Evolutionary conservation across 1,284 basidiomycete species (phyloP), one percentile per base, ranked within the genome.

Genomic region (Singerocomus inundabilis): DNA sequence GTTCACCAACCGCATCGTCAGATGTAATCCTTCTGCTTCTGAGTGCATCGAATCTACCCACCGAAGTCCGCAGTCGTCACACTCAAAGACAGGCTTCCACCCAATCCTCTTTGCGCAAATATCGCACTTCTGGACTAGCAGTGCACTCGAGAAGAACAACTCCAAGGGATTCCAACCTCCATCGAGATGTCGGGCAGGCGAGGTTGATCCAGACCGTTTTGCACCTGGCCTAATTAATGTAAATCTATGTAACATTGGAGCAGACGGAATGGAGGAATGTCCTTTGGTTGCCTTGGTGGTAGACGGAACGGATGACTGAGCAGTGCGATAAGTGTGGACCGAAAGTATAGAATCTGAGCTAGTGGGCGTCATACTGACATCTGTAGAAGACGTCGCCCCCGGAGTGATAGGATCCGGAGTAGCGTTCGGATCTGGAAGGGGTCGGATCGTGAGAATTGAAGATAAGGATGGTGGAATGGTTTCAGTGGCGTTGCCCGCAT

Each of bases 51-150:
- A 56, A 53, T 49, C 46, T 40, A 58, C 53, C 45, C 45, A 59
- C 49, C 46, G 58, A 52, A 59, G 54, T 51, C 52, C 56, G 44
- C 93, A 96, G 69, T 95, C 93, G 67, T 96, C 93, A 66, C 93
- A 95, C 61, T 91, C 84, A 28, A 95, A 70, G 28, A 88, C 81
- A 18, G 89, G 84, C 63, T 92, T 91, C 82, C 87, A 87, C 13
- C 91, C 91, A 40, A 95, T 74, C 43, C 88, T 74, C 74, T 93
- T 94, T 42, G 67, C 63, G 62, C 92, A 95, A 9, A 93, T 74
- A 63, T 90, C 88, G 62, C 92, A 95, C 64, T 88, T 92, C 37
- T 82, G 77, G 3, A 80, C 80, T 29, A 88, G 65, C 40, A 87
- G 66, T 6, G 79, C 82, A 61, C 81, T 84, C 12, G 81, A 82